Evolutionary conservation across 1,284 basidiomycete species (phyloP).

Genomic region (Xerocomus cyaneibrunnescens): DNA sequence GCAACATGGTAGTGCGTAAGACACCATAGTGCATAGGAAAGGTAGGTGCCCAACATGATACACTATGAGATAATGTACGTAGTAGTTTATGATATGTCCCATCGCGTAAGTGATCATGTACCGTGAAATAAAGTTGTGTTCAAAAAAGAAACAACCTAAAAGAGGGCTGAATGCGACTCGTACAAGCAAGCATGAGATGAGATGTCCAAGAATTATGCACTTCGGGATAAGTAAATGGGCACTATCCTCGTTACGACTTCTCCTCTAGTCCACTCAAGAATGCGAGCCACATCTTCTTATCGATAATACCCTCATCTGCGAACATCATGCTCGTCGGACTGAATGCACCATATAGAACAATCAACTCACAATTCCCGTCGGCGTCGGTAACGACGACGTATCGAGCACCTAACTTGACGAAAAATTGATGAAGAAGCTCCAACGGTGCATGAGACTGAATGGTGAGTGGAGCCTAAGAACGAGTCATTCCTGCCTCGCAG

Average conservation of each 20-base stretch:
- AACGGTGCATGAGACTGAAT: slow-evolving; percentile 82
- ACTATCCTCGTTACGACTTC: slow-evolving; percentile 33
- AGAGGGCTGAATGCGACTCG: not conserved
- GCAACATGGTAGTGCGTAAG: too few species aligned
- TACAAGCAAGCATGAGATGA: not conserved
- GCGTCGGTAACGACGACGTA: slow-evolving; percentile 85
- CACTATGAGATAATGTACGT: too few species aligned
- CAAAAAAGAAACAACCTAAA: not conserved
- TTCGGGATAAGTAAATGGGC: not conserved
- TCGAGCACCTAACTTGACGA: slow-evolving; percentile 88
- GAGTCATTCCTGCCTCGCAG: not conserved
- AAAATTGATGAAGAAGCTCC: slow-evolving; percentile 89
- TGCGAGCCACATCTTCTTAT: slow-evolving; percentile 90
- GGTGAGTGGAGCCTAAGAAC: slow-evolving; percentile 75
- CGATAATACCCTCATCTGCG: slow-evolving; percentile 83
- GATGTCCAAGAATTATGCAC: not conserved
- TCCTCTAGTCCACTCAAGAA: slow-evolving; percentile 76
- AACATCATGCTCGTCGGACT: slow-evolving; percentile 5
- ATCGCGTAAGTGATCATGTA: not conserved
- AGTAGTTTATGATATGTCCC: not conserved
- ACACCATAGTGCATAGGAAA: too few species aligned
- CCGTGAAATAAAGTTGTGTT: not conserved
- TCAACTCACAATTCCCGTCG: slow-evolving; percentile 74
- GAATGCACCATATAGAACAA: not conserved
- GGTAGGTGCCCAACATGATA: too few species aligned